A percentile compares a stretch with the other conserved stretches of the same genome.
These are phyloP conservation scores for Lichtheimia corymbifera DNA, from an alignment of 371 early-diverging fungal species.

Conservation along the genomic window DNA sequence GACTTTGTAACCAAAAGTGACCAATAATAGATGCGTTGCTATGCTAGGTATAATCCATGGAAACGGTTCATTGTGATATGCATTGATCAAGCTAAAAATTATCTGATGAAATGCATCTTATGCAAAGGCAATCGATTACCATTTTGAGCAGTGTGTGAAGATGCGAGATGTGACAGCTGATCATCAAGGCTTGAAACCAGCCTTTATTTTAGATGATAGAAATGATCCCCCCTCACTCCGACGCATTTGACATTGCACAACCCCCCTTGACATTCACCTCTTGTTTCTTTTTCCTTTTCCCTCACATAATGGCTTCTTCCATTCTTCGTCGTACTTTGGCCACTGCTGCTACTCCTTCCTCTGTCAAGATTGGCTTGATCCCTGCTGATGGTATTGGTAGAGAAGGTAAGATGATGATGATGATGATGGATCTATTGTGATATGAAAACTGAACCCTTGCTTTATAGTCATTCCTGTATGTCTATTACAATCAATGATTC, in stretches of 20 bases:
- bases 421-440: neutral
- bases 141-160: neutral
- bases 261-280: constrained; percentile 1
- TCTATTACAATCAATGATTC: neutral
- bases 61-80: no score
- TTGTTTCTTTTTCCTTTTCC: neutral
- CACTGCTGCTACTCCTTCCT: constrained; percentile 44
- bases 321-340: constrained; percentile 58
- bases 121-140: neutral
- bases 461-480: constrained; percentile 23
- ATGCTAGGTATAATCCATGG: no score
- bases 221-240: neutral
- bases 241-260: neutral
- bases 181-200: neutral
- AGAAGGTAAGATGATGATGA: constrained; percentile 61
- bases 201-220: neutral
- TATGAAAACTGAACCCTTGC: neutral
- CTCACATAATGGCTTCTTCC: constrained; percentile 30
- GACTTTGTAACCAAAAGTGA: no score
- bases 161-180: constrained; percentile 4
- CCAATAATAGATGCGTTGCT: no score
- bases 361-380: constrained; percentile 86
- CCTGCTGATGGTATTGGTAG: constrained; percentile 95
- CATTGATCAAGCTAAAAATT: neutral
- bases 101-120: neutral